Conservation (phyloP, 768 basidiomycete species). For the Podaxis sp. region DNA sequence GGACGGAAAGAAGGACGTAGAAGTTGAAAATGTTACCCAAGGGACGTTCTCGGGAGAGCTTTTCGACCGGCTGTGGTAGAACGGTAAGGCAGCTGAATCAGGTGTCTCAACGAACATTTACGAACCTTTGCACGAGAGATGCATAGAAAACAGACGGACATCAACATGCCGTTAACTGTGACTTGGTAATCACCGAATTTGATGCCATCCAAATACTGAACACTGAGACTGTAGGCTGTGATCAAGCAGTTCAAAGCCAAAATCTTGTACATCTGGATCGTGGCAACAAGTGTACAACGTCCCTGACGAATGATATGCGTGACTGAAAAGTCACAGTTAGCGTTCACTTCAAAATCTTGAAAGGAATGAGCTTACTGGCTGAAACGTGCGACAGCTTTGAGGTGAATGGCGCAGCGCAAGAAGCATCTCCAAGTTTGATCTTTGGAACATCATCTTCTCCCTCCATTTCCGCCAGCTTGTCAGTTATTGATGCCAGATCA, state of each 20-base stretch:
- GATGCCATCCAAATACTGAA: conserved; percentile 97
- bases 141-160: conserved; percentile 98
- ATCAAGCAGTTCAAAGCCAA: conserved; percentile 96
- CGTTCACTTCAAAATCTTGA: not conserved
- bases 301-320: conserved; percentile 98
- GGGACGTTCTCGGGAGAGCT: conserved; percentile 90
- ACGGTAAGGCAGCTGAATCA: not conserved
- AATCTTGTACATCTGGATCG: conserved; percentile 99
- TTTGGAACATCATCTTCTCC: conserved; percentile 94
- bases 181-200: conserved; percentile 99
- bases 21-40: conserved; percentile 96
- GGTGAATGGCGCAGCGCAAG: conserved; percentile 97
- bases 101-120: not conserved
- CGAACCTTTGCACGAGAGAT: conserved; percentile 95
- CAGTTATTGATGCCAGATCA: conserved; percentile 28
- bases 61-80: conserved; percentile 81
- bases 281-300: conserved; percentile 97
- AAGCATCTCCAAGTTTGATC: conserved; percentile 99
- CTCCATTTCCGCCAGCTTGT: conserved; percentile 82
- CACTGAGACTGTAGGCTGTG: conserved; percentile 96
- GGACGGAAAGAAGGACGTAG: conserved; percentile 89
- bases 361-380: conserved; percentile 65
- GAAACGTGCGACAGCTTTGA: conserved; percentile 97
- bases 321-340: conserved; percentile 45
- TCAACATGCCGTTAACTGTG: conserved; percentile 93